Conservation (phyloP, 1,284 basidiomycete genomes). For the Coniferiporia weirii region DNA sequence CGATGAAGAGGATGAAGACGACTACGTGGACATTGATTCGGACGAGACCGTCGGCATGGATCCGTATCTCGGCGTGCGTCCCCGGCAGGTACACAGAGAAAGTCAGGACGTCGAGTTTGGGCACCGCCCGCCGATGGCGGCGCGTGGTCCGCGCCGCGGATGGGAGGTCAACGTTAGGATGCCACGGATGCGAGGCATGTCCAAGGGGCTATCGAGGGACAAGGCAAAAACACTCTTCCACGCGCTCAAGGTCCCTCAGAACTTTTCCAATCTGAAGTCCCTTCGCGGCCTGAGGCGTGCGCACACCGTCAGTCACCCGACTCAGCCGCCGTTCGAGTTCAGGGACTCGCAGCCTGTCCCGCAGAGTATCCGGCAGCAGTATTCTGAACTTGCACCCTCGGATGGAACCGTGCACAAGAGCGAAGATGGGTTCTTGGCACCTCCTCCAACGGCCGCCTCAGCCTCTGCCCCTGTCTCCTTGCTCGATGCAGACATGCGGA, state of each 20-base stretch:
- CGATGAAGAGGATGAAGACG: background rate
- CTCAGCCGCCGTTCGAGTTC: background rate
- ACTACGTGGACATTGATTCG: background rate
- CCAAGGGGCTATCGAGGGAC: background rate
- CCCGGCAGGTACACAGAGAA: background rate
- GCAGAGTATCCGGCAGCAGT: background rate
- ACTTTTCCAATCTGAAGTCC: too few relatives aligned
- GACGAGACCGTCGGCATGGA: background rate
- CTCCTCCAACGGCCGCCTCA: background rate
- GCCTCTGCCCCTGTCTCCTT: background rate
- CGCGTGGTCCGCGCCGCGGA: background rate
- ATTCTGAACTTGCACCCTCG: background rate
- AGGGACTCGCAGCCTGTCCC: background rate
- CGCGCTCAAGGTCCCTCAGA: too few relatives aligned
- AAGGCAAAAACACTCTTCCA: background rate
- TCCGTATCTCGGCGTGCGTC: background rate
- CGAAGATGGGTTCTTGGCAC: background rate
- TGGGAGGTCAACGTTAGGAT: background rate
- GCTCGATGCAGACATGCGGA: background rate
- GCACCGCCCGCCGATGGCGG: background rate
- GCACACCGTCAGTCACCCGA: too few relatives aligned
- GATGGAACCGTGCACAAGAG: background rate
- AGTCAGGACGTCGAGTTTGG: background rate
- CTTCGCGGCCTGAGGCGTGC: too few relatives aligned
- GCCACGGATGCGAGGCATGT: background rate